These are phyloP conservation scores for Escallonia herrerae DNA, from an alignment of 129 eudicot species.

Conservation along the genomic window DNA sequence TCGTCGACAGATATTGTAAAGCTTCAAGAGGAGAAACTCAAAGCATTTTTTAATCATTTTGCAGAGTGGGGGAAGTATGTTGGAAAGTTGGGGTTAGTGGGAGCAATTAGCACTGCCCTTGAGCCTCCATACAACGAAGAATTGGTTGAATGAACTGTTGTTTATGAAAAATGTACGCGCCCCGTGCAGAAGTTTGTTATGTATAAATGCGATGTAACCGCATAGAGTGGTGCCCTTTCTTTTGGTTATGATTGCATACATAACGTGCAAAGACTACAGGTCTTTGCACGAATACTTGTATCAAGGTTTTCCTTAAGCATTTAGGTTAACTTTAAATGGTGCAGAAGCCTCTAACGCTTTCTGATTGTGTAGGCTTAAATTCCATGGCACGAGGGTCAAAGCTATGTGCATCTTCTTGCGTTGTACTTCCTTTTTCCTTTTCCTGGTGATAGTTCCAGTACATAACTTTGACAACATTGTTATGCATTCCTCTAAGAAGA, in stretches of 20 bases:
- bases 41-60: slow-evolving; percentile 20
- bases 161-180: slow-evolving; percentile 45
- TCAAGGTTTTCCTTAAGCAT: too few relatives aligned
- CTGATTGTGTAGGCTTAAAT: too few relatives aligned
- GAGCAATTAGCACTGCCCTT: slow-evolving; percentile 36
- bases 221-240: slow-evolving; percentile 9
- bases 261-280: neutral
- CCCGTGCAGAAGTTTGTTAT: slow-evolving; percentile 33
- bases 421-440: too few relatives aligned
- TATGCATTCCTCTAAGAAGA: too few relatives aligned
- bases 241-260: neutral
- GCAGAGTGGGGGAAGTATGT: slow-evolving; percentile 38
- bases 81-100: slow-evolving; percentile 37
- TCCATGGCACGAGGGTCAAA: too few relatives aligned
- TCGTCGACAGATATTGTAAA: slow-evolving; percentile 29
- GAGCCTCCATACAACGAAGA: slow-evolving; percentile 43
- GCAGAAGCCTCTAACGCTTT: too few relatives aligned
- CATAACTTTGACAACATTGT: too few relatives aligned
- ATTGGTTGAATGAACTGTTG: slow-evolving; percentile 10
- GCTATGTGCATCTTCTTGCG: too few relatives aligned
- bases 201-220: slow-evolving; percentile 45
- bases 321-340: too few relatives aligned
- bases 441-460: too few relatives aligned
- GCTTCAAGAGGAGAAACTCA: slow-evolving; percentile 32
- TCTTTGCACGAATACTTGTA: too few relatives aligned